Conservation (phyloP, 768 basidiomycete species). For the Lactarius pseudohatsudake region DNA sequence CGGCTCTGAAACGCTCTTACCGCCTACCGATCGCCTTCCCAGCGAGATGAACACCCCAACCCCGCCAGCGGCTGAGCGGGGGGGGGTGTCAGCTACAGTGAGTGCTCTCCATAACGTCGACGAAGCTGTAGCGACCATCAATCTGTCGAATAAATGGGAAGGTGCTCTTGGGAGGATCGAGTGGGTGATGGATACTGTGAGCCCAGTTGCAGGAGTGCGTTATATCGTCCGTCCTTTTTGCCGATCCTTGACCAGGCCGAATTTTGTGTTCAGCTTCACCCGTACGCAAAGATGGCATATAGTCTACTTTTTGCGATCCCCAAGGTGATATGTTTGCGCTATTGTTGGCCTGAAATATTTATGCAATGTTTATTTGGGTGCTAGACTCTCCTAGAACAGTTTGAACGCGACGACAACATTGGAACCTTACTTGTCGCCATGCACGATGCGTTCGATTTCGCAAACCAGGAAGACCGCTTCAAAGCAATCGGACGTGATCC, state of each 20-base stretch:
- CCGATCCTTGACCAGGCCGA: neutral
- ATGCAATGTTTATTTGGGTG: neutral
- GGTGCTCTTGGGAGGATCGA: neutral
- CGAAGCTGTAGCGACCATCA: neutral
- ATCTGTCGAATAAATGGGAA: neutral
- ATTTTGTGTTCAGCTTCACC: neutral
- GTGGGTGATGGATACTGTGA: slow-evolving; percentile 1
- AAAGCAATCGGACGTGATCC: neutral
- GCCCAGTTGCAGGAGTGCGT: neutral
- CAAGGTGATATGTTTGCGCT: neutral
- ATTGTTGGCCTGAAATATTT: neutral
- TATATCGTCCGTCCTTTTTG: neutral
- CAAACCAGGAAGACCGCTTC: neutral
- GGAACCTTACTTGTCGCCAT: neutral
- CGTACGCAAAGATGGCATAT: neutral
- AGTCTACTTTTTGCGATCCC: neutral
- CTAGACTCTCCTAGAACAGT: neutral
- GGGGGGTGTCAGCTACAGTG: neutral
- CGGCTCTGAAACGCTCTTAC: too few species aligned
- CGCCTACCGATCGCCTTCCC: neutral
- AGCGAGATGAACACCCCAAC: neutral
- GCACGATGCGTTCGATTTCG: neutral
- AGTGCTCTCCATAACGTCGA: neutral
- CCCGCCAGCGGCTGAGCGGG: neutral
- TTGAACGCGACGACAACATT: neutral